phyloP scores from a whole-genome alignment of 495 filamentous ascomycete species.

The Aspergillus homomorphus region DNA sequence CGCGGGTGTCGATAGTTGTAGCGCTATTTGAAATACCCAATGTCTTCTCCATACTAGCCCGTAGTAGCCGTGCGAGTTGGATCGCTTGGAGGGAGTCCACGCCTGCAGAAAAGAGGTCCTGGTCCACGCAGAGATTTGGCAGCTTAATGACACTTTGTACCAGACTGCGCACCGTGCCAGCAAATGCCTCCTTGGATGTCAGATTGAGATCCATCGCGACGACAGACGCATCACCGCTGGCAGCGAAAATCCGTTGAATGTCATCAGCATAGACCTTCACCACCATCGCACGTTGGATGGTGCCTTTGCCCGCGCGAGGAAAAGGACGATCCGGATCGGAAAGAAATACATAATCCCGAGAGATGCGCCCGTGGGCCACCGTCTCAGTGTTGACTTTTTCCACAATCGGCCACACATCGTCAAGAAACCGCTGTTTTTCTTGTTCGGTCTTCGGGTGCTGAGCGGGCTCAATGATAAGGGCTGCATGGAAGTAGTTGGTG shows the following conservation, averaged over 20 bases:
- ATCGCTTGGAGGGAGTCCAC: constrained; percentile 20
- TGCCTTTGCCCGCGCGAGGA: constrained; percentile 39
- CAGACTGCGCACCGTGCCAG: constrained; percentile 26
- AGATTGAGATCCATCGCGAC: constrained; percentile 8
- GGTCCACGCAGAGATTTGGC: background rate
- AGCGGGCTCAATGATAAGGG: constrained; percentile 23
- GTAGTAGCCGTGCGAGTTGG: constrained; percentile 8
- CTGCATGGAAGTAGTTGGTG: constrained; percentile 22
- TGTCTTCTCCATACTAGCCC: constrained; percentile 12
- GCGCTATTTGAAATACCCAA: background rate
- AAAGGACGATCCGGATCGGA: constrained; percentile 9
- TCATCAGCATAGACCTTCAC: constrained; percentile 11
- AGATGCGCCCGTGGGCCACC: constrained; percentile 23
- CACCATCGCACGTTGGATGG: constrained; percentile 36
- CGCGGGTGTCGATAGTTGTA: too few relatives aligned
- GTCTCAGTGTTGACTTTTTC: constrained; percentile 13
- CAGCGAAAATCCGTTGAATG: constrained; percentile 11
- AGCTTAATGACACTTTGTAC: constrained; percentile 19
- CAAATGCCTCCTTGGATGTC: background rate
- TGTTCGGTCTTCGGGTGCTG: background rate
- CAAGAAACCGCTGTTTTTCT: constrained; percentile 14
- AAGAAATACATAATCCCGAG: constrained; percentile 16
- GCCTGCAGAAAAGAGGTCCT: constrained; percentile 14
- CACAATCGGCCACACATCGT: constrained; percentile 15
- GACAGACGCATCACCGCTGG: background rate